Evolutionary conservation across 2,329 filamentous ascomycete species (phyloP).

Genomic region (Cladosporium sp.): DNA sequence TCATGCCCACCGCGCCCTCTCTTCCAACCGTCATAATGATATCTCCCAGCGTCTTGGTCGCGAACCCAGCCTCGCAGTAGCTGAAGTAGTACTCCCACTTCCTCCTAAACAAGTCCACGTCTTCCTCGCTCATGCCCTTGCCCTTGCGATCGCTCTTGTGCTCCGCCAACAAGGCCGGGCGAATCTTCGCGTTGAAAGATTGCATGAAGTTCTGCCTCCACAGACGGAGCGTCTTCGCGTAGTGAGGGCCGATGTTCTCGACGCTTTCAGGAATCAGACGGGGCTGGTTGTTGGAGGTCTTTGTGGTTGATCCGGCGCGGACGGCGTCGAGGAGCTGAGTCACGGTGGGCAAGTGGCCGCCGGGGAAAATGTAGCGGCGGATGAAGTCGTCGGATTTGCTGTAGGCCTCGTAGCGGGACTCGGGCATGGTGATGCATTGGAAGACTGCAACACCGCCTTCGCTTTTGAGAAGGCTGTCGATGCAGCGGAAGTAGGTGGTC

Average conservation of each 20-base stretch:
- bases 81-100: slow-evolving; percentile 78
- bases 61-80: slow-evolving; percentile 71
- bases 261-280: slow-evolving; percentile 61
- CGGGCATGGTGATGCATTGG: slow-evolving; percentile 74
- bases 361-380: slow-evolving; percentile 72
- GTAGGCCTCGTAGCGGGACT: slow-evolving; percentile 62
- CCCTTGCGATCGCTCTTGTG: slow-evolving; percentile 36
- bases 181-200: slow-evolving; percentile 59
- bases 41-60: slow-evolving; percentile 67
- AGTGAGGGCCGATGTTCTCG: slow-evolving; percentile 71
- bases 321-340: slow-evolving; percentile 63
- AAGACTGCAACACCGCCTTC: slow-evolving; percentile 65
- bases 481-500: slow-evolving; percentile 61
- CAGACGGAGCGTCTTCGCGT: slow-evolving; percentile 62
- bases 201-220: slow-evolving; percentile 65
- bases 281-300: slow-evolving; percentile 16
- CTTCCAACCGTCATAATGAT: slow-evolving; percentile 67
- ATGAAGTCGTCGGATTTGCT: slow-evolving; percentile 68
- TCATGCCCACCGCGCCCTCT: slow-evolving; percentile 62
- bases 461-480: slow-evolving; percentile 61
- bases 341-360: slow-evolving; percentile 67
- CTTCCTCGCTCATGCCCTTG: slow-evolving; percentile 54
- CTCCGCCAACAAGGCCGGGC: slow-evolving; percentile 55
- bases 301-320: slow-evolving; percentile 51
- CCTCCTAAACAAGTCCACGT: slow-evolving; percentile 62